Percentiles rank a stretch among this genome's conserved stretches.
phyloP scores from a whole-genome alignment of 2,329 filamentous ascomycete genomes.

The Dactylellina haptotyla region DNA sequence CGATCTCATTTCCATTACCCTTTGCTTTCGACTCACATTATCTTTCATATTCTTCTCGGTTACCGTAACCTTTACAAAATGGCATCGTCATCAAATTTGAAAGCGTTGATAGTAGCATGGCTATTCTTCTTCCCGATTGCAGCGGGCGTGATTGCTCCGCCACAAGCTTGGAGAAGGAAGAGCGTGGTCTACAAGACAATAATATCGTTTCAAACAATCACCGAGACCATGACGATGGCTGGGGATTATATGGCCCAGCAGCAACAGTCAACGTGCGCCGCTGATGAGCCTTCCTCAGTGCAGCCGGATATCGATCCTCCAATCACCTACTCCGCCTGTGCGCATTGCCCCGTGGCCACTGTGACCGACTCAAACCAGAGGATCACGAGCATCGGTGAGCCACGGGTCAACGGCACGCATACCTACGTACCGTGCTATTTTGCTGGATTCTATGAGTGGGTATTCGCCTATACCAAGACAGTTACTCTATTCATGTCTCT shows the following conservation, averaged over 20 bases:
- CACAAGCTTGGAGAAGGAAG: constrained; percentile 30
- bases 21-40: neutral
- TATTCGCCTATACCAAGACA: constrained; percentile 45
- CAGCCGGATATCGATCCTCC: constrained; percentile 27
- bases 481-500: constrained; percentile 48
- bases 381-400: constrained; percentile 41
- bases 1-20: neutral
- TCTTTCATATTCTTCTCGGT: constrained; percentile 4
- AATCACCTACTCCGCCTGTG: constrained; percentile 38
- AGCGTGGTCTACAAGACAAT: constrained; percentile 43
- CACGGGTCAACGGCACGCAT: constrained; percentile 34
- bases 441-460: constrained; percentile 43
- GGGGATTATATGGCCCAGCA: constrained; percentile 15
- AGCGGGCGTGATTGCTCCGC: constrained; percentile 6
- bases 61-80: constrained; percentile 12
- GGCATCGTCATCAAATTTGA: neutral
- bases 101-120: constrained; percentile 13
- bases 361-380: constrained; percentile 30
- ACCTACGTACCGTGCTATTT: constrained; percentile 49
- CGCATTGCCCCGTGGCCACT: constrained; percentile 27
- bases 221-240: constrained; percentile 32
- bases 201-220: constrained; percentile 32
- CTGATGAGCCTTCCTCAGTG: neutral
- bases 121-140: constrained; percentile 15
- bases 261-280: constrained; percentile 22